phyloP scores from a whole-genome alignment of 129 eudicot genomes.

The Chrysanthemum seticuspe region DNA sequence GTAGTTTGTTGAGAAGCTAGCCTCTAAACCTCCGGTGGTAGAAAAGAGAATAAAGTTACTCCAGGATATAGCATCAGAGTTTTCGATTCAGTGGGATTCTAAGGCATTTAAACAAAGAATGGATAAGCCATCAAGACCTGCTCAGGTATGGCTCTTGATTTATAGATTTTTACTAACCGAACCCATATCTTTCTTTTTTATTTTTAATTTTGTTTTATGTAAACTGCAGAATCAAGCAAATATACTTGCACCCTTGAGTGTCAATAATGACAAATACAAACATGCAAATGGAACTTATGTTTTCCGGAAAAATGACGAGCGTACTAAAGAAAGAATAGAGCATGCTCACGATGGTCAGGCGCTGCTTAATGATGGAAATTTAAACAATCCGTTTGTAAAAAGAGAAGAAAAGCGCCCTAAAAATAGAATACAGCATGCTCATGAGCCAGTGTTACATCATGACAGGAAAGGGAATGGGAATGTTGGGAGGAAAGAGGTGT shows the following conservation, averaged over 20 bases:
- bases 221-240: slow-evolving; percentile 39
- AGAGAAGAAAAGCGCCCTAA: slow-evolving; percentile 38
- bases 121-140: slow-evolving; percentile 51
- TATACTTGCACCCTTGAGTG: slow-evolving; percentile 31
- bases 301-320: slow-evolving; percentile 30
- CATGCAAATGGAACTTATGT: slow-evolving; percentile 31
- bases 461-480: slow-evolving; percentile 22
- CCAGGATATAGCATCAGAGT: slow-evolving; percentile 80
- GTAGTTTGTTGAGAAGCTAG: slow-evolving; percentile 77
- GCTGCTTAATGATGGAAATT: slow-evolving; percentile 23
- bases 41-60: slow-evolving; percentile 69
- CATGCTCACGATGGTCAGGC: slow-evolving; percentile 27
- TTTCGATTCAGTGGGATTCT: slow-evolving; percentile 76
- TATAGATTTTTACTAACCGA: not conserved
- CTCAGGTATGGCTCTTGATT: slow-evolving; percentile 46
- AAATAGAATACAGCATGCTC: slow-evolving; percentile 36
- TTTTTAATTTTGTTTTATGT: not conserved
- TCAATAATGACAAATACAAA: slow-evolving; percentile 32
- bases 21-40: slow-evolving; percentile 59
- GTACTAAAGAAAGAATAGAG: slow-evolving; percentile 47
- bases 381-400: slow-evolving; percentile 16
- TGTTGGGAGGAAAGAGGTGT: slow-evolving; percentile 32
- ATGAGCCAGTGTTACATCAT: slow-evolving; percentile 13
- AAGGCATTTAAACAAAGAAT: slow-evolving; percentile 75
- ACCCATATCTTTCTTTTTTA: no score